These are phyloP conservation scores for Isatis tinctoria DNA, from an alignment of 345 rosid genomes.

Conservation along the genomic window DNA sequence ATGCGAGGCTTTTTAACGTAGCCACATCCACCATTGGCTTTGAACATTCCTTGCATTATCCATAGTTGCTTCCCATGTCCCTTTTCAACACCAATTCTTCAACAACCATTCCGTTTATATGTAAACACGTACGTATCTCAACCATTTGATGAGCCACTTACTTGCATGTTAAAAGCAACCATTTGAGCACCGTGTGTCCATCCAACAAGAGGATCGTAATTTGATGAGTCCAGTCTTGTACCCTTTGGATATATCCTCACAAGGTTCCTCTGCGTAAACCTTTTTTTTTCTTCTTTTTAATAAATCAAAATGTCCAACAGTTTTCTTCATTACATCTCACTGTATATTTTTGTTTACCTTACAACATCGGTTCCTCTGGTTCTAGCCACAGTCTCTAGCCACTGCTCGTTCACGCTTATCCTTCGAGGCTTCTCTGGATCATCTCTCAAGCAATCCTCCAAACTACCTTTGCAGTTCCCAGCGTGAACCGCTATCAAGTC, in stretches of 20 bases:
- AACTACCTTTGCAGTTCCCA: slow-evolving; percentile 41
- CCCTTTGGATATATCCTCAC: slow-evolving; percentile 81
- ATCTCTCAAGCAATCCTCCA: slow-evolving; percentile 34
- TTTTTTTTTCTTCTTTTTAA: neutral
- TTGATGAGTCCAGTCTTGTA: slow-evolving; percentile 63
- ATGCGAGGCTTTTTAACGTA: slow-evolving; percentile 74
- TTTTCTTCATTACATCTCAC: neutral
- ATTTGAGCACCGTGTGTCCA: slow-evolving; percentile 97
- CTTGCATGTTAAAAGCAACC: slow-evolving; percentile 99
- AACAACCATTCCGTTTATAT: neutral
- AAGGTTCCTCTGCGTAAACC: slow-evolving; percentile 73
- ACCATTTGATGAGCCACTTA: slow-evolving; percentile 20
- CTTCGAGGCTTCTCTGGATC: slow-evolving; percentile 47
- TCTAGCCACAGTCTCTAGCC: slow-evolving; percentile 47
- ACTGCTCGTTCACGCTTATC: slow-evolving; percentile 60
- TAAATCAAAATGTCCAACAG: neutral
- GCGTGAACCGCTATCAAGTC: slow-evolving; percentile 63
- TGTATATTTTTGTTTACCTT: neutral
- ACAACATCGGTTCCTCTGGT: slow-evolving; percentile 43
- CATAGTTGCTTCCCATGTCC: slow-evolving; percentile 72
- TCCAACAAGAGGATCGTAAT: slow-evolving; percentile 70
- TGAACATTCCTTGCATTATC: slow-evolving; percentile 88
- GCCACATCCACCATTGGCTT: slow-evolving; percentile 78
- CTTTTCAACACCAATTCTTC: slow-evolving; percentile 32
- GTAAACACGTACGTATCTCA: neutral